A percentile compares a stretch with the other conserved stretches of the same genome.
phyloP scores from a whole-genome alignment of 768 basidiomycete genomes.

The Tubosaeta brunneosetosa region DNA sequence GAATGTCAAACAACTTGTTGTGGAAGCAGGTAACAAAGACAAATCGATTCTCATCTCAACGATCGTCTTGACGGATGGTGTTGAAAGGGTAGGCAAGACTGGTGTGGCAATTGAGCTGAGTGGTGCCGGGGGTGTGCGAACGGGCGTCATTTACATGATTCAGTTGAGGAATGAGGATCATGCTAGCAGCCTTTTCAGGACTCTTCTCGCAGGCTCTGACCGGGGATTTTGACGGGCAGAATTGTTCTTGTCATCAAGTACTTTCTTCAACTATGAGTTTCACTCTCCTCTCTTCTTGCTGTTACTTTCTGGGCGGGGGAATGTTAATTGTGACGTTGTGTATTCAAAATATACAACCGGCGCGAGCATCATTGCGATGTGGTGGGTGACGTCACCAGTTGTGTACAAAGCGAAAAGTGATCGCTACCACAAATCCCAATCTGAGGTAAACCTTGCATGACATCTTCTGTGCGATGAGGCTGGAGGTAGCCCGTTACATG shows the following conservation, averaged over 20 bases:
- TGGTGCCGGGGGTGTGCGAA: constrained; percentile 76
- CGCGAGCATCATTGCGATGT: constrained; percentile 3
- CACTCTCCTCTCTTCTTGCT: neutral
- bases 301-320: neutral
- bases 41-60: constrained; percentile 86
- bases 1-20: constrained; percentile 94
- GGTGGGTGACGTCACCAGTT: constrained; percentile 37
- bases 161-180: constrained; percentile 87
- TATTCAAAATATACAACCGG: constrained; percentile 12
- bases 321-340: neutral
- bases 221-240: constrained; percentile 31
- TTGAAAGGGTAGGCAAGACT: constrained; percentile 97
- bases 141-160: constrained; percentile 96
- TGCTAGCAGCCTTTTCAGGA: constrained; percentile 80
- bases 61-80: constrained; percentile 92
- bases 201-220: constrained; percentile 83
- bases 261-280: neutral
- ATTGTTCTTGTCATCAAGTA: neutral
- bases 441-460: constrained; percentile 75
- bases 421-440: constrained; percentile 79
- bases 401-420: constrained; percentile 75
- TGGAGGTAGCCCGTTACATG: constrained; percentile 52
- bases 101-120: constrained; percentile 96
- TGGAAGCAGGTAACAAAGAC: constrained; percentile 76
- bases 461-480: constrained; percentile 53